Evolutionary conservation across 2,329 filamentous ascomycete genomes (phyloP).

Genomic region (Diaporthe sp.): DNA sequence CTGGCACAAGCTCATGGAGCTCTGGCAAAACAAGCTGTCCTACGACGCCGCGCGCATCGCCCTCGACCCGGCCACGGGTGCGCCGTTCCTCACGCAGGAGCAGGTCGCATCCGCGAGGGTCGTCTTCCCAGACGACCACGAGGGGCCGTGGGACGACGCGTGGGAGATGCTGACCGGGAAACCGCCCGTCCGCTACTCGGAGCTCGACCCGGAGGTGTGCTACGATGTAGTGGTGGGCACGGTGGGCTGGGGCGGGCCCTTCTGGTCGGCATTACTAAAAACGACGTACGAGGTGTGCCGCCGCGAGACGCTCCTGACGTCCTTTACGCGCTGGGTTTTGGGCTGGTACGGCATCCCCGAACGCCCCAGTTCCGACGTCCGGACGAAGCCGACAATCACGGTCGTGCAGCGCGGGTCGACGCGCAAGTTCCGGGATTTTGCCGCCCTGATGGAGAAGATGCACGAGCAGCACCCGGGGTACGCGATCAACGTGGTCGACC

Average conservation of each 20-base stretch:
- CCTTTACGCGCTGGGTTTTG: not conserved
- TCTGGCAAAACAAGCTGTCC: slow-evolving; percentile 24
- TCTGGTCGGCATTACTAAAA: slow-evolving; percentile 22
- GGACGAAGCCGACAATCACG: slow-evolving; percentile 9
- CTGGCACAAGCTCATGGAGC: slow-evolving; percentile 28
- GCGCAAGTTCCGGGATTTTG: slow-evolving; percentile 23
- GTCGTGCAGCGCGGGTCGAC: slow-evolving; percentile 19
- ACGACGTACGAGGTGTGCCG: slow-evolving; percentile 20
- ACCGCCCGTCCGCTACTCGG: not conserved
- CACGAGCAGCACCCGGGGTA: slow-evolving; percentile 4
- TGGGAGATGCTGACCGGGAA: slow-evolving; percentile 2
- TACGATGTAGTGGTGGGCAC: slow-evolving; percentile 23
- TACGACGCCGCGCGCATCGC: slow-evolving; percentile 28
- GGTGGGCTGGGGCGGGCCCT: slow-evolving; percentile 17
- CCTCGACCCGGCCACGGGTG: slow-evolving; percentile 8
- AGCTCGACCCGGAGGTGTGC: slow-evolving; percentile 2
- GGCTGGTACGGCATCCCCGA: not conserved
- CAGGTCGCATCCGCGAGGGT: not conserved
- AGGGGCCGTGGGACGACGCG: slow-evolving; percentile 19
- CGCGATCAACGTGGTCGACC: slow-evolving; percentile 37
- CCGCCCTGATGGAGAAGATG: not conserved
- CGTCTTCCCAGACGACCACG: slow-evolving; percentile 16
- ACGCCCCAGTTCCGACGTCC: not conserved
- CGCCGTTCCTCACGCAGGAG: not conserved
- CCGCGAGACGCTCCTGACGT: slow-evolving; percentile 19